Evolutionary conservation across 192 early-diverging fungal species (phyloP), one percentile per base, ranked within the genome.

Genomic region (Phlyctochytrium planicorne): DNA sequence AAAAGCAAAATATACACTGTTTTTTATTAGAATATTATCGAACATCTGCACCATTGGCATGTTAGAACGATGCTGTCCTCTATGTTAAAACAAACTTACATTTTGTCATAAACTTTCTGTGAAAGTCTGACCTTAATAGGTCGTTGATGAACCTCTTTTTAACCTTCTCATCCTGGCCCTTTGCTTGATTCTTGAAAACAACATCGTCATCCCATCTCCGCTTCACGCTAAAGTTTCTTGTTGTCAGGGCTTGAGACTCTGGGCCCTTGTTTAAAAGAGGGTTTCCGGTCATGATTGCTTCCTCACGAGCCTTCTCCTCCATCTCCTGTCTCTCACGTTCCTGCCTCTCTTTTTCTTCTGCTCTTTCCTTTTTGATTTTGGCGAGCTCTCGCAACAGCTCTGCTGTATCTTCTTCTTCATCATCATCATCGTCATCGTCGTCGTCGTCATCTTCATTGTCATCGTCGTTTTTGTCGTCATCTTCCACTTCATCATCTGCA

Each of bases 131-230:
- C 35, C 97, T 87, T 53, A 98, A 77, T 79, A 96, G 90, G 79
- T 99, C 96, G 74, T 99, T 99, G 70, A 98, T 87, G 79, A 98
- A 99, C 56, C 96, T 82, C 77, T 97, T 96, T 73, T 93, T 91
- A 33, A 92, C 88, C 62, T 90, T 91, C 23, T 92, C 93, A 27
- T 93, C 91, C 30, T 88, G 84, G 32, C 91, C 93, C 37, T 87
- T 78, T 0, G 94, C 93, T 79, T 99, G 97, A 77, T 99, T 98
- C 70, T 92, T 93, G 76, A 98, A 98, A 35, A 98, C 89, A 36
- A 98, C 97, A 75, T 98, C 97, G 63, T 98, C 95, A 73, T 98
- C 95, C 97, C 95, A 97, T 59, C 93, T 82, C 59, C 93, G 75
- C 82, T 96, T 97, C 30, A 97, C 91, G 34, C 73, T 89, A 73